phyloP scores from a whole-genome alignment of 179 eudicot species.

The Patellifolia procumbens region DNA sequence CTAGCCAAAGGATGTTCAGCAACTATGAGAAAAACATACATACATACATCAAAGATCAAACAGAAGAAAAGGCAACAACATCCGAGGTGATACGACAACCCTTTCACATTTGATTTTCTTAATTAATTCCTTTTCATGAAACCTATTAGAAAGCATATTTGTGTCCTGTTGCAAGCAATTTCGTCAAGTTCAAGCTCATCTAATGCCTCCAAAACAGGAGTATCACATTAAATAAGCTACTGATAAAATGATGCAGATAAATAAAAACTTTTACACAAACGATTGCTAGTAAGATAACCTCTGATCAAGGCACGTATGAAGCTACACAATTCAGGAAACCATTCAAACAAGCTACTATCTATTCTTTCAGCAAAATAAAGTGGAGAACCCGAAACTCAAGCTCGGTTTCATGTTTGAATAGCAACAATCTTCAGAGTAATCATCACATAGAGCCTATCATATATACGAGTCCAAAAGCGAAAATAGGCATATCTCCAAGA shows the following conservation, averaged over 20 bases:
- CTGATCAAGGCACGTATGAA: not conserved
- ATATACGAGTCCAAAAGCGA: conserved; percentile 16
- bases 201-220: no score
- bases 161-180: no score
- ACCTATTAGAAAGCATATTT: no score
- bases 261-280: not conserved
- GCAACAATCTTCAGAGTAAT: conserved; percentile 1
- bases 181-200: no score
- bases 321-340: not conserved
- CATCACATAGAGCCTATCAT: conserved; percentile 25
- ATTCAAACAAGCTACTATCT: not conserved
- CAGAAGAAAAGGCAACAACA: no score
- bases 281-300: not conserved
- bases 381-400: not conserved
- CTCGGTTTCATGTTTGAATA: not conserved
- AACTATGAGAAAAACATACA: no score
- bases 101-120: no score
- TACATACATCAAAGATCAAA: no score
- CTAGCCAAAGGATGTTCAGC: no score
- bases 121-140: no score
- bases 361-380: not conserved
- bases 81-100: no score
- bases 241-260: not conserved
- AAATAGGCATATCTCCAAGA: conserved; percentile 32
- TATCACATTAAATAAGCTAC: no score